These are phyloP conservation scores for Pilatotrama ljubarskyi DNA, from an alignment of 768 basidiomycete genomes.

Conservation along the genomic window DNA sequence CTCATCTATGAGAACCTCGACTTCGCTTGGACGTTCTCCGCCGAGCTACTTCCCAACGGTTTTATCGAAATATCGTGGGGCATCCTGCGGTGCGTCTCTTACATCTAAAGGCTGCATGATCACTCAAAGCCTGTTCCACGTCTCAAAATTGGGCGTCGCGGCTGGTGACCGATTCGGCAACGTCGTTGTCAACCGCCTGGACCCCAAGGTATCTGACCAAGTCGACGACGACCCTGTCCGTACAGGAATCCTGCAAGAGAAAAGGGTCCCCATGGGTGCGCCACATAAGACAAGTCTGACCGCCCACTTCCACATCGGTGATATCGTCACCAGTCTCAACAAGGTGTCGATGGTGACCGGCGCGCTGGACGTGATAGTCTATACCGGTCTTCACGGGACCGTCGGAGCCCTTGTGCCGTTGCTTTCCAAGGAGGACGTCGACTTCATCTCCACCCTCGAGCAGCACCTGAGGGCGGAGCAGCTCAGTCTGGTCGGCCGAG, in stretches of 20 bases:
- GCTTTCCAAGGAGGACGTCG: constrained; percentile 95
- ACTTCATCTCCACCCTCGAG: constrained; percentile 95
- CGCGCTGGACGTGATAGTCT: constrained; percentile 92
- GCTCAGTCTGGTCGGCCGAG: constrained; percentile 85
- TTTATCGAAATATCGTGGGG: constrained; percentile 95
- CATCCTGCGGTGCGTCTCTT: constrained; percentile 45
- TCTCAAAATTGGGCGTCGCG: constrained; percentile 89
- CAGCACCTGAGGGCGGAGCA: constrained; percentile 94
- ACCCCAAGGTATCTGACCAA: constrained; percentile 79
- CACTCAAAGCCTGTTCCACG: constrained; percentile 82
- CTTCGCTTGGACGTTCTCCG: constrained; percentile 97
- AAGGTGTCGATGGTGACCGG: constrained; percentile 92
- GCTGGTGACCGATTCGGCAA: constrained; percentile 97
- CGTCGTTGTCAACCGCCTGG: constrained; percentile 90
- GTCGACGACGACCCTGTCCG: constrained; percentile 99
- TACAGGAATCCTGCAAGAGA: constrained; percentile 94
- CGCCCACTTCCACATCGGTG: constrained; percentile 89
- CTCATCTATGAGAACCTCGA: constrained; percentile 96
- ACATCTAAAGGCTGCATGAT: constrained; percentile 9
- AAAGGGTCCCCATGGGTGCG: constrained; percentile 90
- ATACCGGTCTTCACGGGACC: constrained; percentile 92
- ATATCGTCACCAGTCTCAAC: constrained; percentile 88
- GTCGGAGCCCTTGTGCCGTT: constrained; percentile 94
- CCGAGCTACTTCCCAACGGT: constrained; percentile 94
- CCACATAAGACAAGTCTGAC: constrained; percentile 93